phyloP scores from a whole-genome alignment of 805 yeast genomes.

The Nematodospora valgi region DNA sequence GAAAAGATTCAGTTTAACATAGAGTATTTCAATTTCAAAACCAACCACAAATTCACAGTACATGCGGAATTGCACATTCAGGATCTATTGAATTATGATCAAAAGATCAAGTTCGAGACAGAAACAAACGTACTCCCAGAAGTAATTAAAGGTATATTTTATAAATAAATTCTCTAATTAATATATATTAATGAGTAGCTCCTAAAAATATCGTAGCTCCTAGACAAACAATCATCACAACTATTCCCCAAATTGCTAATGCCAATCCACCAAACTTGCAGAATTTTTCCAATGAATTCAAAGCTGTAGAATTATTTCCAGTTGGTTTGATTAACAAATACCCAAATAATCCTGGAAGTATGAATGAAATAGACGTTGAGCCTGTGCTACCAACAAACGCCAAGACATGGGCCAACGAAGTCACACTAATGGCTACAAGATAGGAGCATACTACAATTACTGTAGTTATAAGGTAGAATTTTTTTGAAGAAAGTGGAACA shows the following conservation, averaged over 20 bases:
- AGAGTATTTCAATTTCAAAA: slow-evolving; percentile 15
- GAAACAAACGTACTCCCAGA: too few relatives aligned
- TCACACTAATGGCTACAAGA: slow-evolving; percentile 52
- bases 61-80: slow-evolving; percentile 7
- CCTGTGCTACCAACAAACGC: slow-evolving; percentile 83
- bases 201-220: slow-evolving; percentile 47
- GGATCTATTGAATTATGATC: slow-evolving; percentile 5
- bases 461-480: slow-evolving; percentile 50
- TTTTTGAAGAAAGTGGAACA: slow-evolving; percentile 46
- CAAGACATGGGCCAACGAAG: slow-evolving; percentile 64
- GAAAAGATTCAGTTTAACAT: slow-evolving; percentile 11
- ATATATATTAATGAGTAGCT: slow-evolving; percentile 27
- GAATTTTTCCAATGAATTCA: slow-evolving; percentile 24
- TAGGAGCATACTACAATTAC: slow-evolving; percentile 48
- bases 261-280: slow-evolving; percentile 40
- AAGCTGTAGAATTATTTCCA: slow-evolving; percentile 21
- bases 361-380: slow-evolving; percentile 73
- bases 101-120: too few relatives aligned
- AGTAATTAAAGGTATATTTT: too few relatives aligned
- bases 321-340: slow-evolving; percentile 49
- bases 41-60: slow-evolving; percentile 13
- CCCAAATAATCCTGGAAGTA: slow-evolving; percentile 76
- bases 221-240: slow-evolving; percentile 53
- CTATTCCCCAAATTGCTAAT: slow-evolving; percentile 50
- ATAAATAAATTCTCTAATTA: too few relatives aligned